Percentiles rank a stretch among this genome's conserved stretches.
Conservation (phyloP, 225 moss, liverwort and hornwort species). For the Marchantia polymorpha region DNA sequence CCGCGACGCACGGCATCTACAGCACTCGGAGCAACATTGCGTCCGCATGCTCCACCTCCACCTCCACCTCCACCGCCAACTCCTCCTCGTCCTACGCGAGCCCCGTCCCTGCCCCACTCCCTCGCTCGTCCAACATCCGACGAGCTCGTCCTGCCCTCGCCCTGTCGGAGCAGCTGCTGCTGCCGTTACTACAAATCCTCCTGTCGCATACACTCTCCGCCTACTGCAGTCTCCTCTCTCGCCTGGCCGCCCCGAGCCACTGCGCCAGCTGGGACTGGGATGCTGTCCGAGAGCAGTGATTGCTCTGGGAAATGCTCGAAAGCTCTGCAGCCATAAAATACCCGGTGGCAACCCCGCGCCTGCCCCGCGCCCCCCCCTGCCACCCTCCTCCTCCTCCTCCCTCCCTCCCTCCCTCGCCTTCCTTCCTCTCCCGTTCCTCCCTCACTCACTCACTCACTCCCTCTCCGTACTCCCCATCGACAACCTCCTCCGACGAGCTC, state of each 20-base stretch:
- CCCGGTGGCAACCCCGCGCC: neutral
- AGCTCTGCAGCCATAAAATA: constrained; percentile 15
- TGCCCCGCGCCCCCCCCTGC: neutral
- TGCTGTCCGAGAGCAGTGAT: constrained; percentile 20
- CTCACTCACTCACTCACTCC: neutral
- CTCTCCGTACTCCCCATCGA: neutral
- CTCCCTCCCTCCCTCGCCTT: neutral
- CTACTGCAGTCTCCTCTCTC: neutral
- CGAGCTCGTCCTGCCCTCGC: neutral
- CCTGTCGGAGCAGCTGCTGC: neutral
- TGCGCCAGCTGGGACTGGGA: constrained; percentile 19
- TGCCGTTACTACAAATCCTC: neutral
- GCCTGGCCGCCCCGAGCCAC: neutral
- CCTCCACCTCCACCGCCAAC: neutral
- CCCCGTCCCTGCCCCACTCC: neutral
- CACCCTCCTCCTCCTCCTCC: neutral
- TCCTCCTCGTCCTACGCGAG: neutral
- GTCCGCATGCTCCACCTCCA: constrained; percentile 1
- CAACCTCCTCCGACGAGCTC: too few species aligned
- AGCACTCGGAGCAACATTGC: neutral
- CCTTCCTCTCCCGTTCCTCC: neutral
- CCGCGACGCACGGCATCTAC: neutral
- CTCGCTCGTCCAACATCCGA: neutral
- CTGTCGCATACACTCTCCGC: neutral
- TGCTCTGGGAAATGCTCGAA: constrained; percentile 10